Percentiles rank a stretch among this genome's conserved stretches.
Evolutionary conservation across 2,329 filamentous ascomycete species (phyloP).

Genomic region (Akanthomyces muscarius): DNA sequence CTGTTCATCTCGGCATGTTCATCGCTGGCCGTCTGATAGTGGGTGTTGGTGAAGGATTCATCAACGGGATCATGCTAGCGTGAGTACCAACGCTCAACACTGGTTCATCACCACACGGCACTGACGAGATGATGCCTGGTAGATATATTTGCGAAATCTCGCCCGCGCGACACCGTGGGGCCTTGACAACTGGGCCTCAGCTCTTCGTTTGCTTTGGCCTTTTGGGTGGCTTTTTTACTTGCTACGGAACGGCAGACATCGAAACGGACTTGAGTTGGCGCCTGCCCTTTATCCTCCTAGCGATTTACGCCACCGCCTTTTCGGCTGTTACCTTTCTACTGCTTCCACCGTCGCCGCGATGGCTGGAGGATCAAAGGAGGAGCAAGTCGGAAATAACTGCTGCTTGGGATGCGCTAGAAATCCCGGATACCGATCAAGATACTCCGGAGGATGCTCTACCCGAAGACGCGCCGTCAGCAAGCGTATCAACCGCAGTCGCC

Average conservation of each 20-base stretch:
- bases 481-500: not conserved
- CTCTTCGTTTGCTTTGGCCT: conserved; percentile 48
- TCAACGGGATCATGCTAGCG: conserved; percentile 53
- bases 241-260: conserved; percentile 50
- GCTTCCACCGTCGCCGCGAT: conserved; percentile 54
- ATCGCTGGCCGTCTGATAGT: conserved; percentile 50
- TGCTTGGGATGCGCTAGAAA: conserved; percentile 39
- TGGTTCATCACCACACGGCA: not conserved
- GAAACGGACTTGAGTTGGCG: conserved; percentile 50
- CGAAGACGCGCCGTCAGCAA: conserved; percentile 23
- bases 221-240: conserved; percentile 55
- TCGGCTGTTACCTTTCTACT: conserved; percentile 40
- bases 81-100: conserved; percentile 42
- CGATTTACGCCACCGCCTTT: conserved; percentile 29
- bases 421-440: conserved; percentile 39
- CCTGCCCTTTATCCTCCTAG: conserved; percentile 49
- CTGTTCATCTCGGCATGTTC: conserved; percentile 47
- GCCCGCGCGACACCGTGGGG: conserved; percentile 45
- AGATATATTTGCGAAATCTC: conserved; percentile 59
- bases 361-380: conserved; percentile 48
- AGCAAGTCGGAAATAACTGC: conserved; percentile 41
- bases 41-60: conserved; percentile 43
- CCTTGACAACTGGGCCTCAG: conserved; percentile 50
- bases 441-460: conserved; percentile 42
- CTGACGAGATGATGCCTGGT: not conserved